Conservation (phyloP, 2,329 filamentous ascomycete genomes). For the Fusarium coffeatum region DNA sequence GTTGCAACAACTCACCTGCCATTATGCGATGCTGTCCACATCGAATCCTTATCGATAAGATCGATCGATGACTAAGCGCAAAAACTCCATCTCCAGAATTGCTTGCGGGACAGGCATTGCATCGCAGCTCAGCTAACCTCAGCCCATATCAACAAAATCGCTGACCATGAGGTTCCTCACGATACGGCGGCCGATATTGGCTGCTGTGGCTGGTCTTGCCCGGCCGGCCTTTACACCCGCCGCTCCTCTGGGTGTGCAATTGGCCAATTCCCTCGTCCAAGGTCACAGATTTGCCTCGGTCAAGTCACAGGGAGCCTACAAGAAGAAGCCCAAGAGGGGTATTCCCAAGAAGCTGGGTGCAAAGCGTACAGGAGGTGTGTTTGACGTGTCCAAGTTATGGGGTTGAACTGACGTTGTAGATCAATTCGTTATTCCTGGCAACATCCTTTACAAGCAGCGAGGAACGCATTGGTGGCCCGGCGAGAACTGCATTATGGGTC, state of each 20-base stretch:
- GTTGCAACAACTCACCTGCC: not conserved
- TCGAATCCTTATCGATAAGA: conserved; percentile 47
- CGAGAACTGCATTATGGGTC: conserved; percentile 94
- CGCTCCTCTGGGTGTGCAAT: conserved; percentile 44
- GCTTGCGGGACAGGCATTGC: conserved; percentile 19
- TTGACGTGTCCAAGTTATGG: not conserved
- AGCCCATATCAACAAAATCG: conserved; percentile 51
- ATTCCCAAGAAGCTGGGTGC: conserved; percentile 88
- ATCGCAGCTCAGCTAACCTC: conserved; percentile 43
- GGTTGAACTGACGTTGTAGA: conserved; percentile 61
- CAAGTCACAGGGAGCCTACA: conserved; percentile 76
- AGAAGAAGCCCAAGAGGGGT: conserved; percentile 69
- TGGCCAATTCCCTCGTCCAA: conserved; percentile 57
- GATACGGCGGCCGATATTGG: conserved; percentile 60
- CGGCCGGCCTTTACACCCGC: conserved; percentile 41
- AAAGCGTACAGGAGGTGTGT: conserved; percentile 87
- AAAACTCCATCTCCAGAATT: conserved; percentile 45
- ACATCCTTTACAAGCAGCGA: conserved; percentile 97
- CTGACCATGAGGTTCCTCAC: conserved; percentile 60
- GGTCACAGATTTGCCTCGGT: conserved; percentile 68
- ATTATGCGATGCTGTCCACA: conserved; percentile 44
- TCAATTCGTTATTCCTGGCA: conserved; percentile 93
- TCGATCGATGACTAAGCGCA: conserved; percentile 46
- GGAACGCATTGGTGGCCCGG: conserved; percentile 95
- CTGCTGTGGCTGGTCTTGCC: conserved; percentile 52